Conservation (phyloP, 441 rosid species). For the Cnidoscolus chayamansa region DNA sequence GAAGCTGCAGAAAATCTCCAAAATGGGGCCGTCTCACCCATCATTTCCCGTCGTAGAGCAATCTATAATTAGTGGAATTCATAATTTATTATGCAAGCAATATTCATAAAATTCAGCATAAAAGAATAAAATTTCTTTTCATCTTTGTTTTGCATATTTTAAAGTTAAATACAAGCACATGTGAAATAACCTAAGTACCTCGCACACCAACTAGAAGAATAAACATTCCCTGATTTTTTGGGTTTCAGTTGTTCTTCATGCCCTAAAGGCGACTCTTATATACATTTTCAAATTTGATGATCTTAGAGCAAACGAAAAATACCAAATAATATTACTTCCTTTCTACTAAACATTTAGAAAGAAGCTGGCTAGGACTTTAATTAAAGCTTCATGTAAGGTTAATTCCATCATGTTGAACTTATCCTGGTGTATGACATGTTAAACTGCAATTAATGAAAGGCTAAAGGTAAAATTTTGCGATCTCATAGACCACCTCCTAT, state of each 20-base stretch:
- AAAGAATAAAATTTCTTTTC: not conserved
- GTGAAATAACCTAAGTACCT: conserved; percentile 3
- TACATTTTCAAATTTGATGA: not conserved
- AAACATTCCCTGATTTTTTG: not conserved
- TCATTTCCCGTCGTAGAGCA: conserved; percentile 76
- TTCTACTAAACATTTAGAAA: not conserved
- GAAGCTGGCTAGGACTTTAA: not conserved
- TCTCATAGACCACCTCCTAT: not conserved
- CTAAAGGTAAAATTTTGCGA: not conserved
- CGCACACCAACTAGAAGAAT: not conserved
- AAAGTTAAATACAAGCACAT: not conserved
- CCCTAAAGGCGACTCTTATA: not conserved
- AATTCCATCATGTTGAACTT: not conserved
- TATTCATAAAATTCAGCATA: not conserved
- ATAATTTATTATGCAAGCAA: not conserved
- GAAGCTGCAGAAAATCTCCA: conserved; percentile 82
- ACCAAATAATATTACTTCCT: not conserved
- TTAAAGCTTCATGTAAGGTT: not conserved
- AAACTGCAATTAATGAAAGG: not conserved
- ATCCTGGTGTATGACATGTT: not conserved
- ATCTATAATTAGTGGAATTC: conserved; percentile 37
- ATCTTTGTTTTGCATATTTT: not conserved
- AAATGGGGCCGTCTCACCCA: conserved; percentile 82
- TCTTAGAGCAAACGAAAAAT: not conserved
- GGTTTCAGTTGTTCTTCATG: not conserved